Conservation (phyloP, 179 eudicot genomes). For the Beta macrorhiza region DNA sequence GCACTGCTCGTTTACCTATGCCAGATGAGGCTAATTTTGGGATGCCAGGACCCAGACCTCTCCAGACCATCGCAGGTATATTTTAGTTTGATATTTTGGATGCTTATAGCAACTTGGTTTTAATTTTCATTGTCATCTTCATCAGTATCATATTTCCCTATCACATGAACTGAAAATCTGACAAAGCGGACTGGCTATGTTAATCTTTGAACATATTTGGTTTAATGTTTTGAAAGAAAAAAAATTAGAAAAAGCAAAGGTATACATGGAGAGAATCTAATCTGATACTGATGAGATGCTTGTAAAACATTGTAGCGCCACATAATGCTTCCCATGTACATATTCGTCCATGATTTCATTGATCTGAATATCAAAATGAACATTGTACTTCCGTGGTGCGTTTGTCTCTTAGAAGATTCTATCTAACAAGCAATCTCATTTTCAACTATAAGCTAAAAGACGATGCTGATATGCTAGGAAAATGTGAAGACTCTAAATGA, state of each 20-base stretch:
- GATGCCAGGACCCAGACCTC: conserved; percentile 19
- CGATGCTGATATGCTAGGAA: not conserved
- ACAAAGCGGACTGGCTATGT: not conserved
- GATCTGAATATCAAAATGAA: not conserved
- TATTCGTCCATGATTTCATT: not conserved
- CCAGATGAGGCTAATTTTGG: conserved; percentile 24
- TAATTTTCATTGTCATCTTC: not conserved
- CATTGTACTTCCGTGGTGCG: not conserved
- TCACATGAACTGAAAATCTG: not conserved
- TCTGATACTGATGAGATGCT: not conserved
- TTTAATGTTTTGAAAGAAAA: not conserved
- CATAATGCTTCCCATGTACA: not conserved
- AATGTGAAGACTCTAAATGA: not conserved
- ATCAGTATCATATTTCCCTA: not conserved
- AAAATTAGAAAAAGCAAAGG: not conserved
- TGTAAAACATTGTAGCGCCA: not conserved
- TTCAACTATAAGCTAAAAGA: not conserved
- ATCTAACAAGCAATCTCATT: not conserved
- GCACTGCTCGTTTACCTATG: conserved; percentile 40
- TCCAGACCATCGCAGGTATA: conserved; percentile 50
- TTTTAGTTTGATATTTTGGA: not conserved
- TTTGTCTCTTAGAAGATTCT: not conserved
- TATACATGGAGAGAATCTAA: not conserved
- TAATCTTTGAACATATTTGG: not conserved
- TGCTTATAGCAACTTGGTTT: not conserved